Percentiles rank a stretch among this genome's conserved stretches.
Conservation (phyloP, 2,329 filamentous ascomycete species). For the Cladophialophora carrionii region DNA sequence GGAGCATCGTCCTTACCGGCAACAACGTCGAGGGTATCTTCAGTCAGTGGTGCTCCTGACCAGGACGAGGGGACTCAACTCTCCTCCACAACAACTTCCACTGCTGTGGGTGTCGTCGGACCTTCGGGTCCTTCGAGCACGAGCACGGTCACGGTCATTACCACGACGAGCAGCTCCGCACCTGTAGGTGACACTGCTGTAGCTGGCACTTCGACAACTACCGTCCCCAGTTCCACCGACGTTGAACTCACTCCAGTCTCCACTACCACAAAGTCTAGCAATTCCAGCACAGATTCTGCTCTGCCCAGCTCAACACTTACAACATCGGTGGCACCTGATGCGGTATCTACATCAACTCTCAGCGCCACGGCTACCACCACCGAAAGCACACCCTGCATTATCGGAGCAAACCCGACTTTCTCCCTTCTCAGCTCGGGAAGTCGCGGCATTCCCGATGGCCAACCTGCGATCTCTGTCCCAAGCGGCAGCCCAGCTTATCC, state of each 20-base stretch:
- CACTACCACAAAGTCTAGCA: neutral
- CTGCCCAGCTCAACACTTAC: neutral
- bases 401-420: conserved; percentile 16
- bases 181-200: neutral
- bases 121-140: neutral
- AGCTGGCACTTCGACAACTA: neutral
- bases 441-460: conserved; percentile 3
- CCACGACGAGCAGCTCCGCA: neutral
- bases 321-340: too few relatives aligned
- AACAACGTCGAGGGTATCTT: neutral
- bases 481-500: conserved; percentile 4
- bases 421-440: conserved; percentile 12
- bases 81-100: neutral
- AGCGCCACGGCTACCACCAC: conserved; percentile 2
- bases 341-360: too few relatives aligned
- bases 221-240: neutral
- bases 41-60: neutral
- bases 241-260: neutral
- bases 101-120: neutral
- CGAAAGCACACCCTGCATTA: conserved; percentile 4
- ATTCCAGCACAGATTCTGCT: neutral
- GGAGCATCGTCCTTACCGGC: neutral
- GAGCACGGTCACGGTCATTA: neutral
- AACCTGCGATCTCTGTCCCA: neutral
- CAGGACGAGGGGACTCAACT: neutral